Conservation (phyloP, 2,329 filamentous ascomycete genomes). For the Ophiocordyceps sinensis region DNA sequence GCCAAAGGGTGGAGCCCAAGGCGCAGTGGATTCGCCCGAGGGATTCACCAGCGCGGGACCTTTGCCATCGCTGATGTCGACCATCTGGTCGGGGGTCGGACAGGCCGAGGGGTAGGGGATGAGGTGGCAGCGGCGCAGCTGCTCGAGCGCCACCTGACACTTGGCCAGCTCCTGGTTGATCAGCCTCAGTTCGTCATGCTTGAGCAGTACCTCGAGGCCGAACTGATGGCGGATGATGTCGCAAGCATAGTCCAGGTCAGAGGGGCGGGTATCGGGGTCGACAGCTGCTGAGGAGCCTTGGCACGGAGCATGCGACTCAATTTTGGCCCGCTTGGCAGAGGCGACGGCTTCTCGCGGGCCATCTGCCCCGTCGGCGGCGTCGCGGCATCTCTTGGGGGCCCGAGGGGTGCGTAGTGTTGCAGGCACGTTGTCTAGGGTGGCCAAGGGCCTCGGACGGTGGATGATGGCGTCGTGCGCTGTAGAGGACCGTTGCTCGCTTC, state of each 20-base stretch:
- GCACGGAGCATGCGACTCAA: constrained; percentile 10
- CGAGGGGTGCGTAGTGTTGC: not conserved
- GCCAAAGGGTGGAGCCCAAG: constrained; percentile 77
- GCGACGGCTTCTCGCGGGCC: constrained; percentile 9
- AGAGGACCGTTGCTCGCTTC: constrained; percentile 36
- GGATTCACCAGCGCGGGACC: constrained; percentile 53
- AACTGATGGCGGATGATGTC: constrained; percentile 75
- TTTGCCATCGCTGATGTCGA: constrained; percentile 58
- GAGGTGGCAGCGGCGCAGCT: constrained; percentile 80
- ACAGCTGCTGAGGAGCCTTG: not conserved
- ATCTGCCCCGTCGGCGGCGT: constrained; percentile 11
- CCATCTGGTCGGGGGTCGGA: constrained; percentile 50
- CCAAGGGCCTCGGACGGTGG: constrained; percentile 6
- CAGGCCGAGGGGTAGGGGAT: constrained; percentile 73
- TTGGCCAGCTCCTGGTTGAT: constrained; percentile 96
- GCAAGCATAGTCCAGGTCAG: constrained; percentile 39
- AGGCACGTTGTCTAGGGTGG: not conserved
- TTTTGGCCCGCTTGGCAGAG: constrained; percentile 28
- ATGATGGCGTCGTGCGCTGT: constrained; percentile 21
- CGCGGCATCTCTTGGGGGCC: constrained; percentile 23
- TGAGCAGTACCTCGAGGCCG: constrained; percentile 79
- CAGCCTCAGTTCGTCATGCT: constrained; percentile 84
- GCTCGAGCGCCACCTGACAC: constrained; percentile 85
- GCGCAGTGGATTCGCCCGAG: constrained; percentile 50
- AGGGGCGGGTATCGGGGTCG: constrained; percentile 2